Percentiles rank a stretch among this genome's conserved stretches.
Evolutionary conservation across 2,329 filamentous ascomycete genomes (phyloP).

Genomic region (Alternaria viburni): DNA sequence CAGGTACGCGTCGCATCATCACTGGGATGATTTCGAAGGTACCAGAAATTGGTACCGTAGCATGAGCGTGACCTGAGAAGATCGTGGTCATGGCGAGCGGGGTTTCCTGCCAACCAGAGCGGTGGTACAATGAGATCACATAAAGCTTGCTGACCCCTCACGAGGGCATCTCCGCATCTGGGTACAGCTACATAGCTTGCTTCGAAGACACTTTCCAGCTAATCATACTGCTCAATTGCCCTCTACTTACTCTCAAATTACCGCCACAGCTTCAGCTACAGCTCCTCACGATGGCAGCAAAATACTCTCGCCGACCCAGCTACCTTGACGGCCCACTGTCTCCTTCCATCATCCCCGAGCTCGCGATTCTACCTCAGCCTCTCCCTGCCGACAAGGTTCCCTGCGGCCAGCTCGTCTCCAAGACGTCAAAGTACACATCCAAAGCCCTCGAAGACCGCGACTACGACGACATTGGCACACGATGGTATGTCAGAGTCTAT

Average conservation of each 20-base stretch:
- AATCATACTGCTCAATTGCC: constrained; percentile 9
- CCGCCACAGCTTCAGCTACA: constrained; percentile 2
- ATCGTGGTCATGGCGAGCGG: constrained; percentile 29
- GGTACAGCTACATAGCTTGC: constrained; percentile 11
- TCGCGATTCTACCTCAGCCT: constrained; percentile 39
- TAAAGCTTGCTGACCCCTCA: constrained; percentile 46
- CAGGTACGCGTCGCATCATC: constrained; percentile 20
- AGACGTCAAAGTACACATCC: constrained; percentile 35
- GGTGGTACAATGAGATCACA: constrained; percentile 42
- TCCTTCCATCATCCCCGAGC: constrained; percentile 40
- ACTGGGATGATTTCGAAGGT: constrained; percentile 11
- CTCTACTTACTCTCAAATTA: background rate
- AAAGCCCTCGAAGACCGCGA: constrained; percentile 39
- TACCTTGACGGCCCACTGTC: constrained; percentile 38
- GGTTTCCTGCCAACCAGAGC: constrained; percentile 24
- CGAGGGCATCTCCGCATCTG: constrained; percentile 31
- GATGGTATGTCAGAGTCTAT: constrained; percentile 26
- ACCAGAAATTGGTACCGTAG: constrained; percentile 19
- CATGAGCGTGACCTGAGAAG: constrained; percentile 42
- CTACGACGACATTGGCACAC: constrained; percentile 44
- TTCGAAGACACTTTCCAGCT: constrained; percentile 4
- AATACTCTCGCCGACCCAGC: constrained; percentile 37
- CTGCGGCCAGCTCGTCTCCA: constrained; percentile 43
- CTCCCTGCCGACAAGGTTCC: constrained; percentile 33
- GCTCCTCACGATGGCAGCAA: constrained; percentile 29